Conservation (phyloP, 169 alveolate genomes). For the Plasmodium chabaudi region DNA sequence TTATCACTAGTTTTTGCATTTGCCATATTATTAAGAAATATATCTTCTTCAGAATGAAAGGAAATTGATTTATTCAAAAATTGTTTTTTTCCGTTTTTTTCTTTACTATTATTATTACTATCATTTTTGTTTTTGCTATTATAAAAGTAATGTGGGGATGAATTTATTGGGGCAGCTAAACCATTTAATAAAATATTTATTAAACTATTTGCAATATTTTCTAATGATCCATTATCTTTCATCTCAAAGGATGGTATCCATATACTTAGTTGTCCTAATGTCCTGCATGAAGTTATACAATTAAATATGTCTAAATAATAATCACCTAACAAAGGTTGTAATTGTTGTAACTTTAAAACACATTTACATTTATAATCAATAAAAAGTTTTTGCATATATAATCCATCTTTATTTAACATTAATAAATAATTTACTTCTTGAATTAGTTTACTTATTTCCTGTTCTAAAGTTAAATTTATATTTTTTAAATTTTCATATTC, state of each 20-base stretch:
- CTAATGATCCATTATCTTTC: conserved; percentile 39
- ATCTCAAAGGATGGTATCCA: conserved; percentile 68
- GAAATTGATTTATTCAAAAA: conserved; percentile 35
- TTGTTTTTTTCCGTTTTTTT: neutral
- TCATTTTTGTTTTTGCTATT: neutral
- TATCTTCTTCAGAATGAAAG: conserved; percentile 60
- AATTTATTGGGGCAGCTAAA: conserved; percentile 70
- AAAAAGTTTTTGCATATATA: conserved; percentile 67
- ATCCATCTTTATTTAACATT: conserved; percentile 47
- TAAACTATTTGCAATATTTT: conserved; percentile 57
- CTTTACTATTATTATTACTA: no score
- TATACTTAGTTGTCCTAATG: conserved; percentile 73
- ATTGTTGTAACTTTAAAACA: conserved; percentile 66
- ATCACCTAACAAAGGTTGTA: conserved; percentile 48
- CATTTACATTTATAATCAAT: conserved; percentile 72
- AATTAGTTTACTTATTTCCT: conserved; percentile 59
- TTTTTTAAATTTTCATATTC: conserved; percentile 71
- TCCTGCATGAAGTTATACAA: conserved; percentile 72
- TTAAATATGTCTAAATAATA: conserved; percentile 65
- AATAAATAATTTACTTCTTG: conserved; percentile 61
- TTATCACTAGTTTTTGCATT: conserved; percentile 53
- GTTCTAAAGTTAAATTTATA: conserved; percentile 61
- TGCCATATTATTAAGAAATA: conserved; percentile 32
- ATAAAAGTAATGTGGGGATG: conserved; percentile 52
- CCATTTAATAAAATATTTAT: conserved; percentile 60